These are phyloP conservation scores for Didymella exigua DNA, from an alignment of 2,329 filamentous ascomycete species.

Conservation along the genomic window DNA sequence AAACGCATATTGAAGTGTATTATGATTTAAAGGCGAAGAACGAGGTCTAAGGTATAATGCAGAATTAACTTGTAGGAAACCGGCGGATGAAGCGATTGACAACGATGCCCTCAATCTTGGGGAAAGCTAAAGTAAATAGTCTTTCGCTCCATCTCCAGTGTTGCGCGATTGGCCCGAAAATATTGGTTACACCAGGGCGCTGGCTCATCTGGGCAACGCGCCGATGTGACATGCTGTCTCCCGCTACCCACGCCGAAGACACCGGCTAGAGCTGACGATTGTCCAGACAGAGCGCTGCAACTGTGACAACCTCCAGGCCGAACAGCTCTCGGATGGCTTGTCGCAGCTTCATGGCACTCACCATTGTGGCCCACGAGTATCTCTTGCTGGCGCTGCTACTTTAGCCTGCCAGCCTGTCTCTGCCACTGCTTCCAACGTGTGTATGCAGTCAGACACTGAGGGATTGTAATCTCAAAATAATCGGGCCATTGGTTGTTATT, in stretches of 20 bases:
- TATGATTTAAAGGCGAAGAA: neutral
- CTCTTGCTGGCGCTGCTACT: neutral
- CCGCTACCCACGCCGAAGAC: slow-evolving; percentile 6
- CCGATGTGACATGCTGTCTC: slow-evolving; percentile 2
- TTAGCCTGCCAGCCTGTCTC: neutral
- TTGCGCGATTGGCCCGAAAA: slow-evolving; percentile 3
- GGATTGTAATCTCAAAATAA: neutral
- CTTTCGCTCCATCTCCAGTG: neutral
- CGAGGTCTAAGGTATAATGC: neutral
- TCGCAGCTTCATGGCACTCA: neutral
- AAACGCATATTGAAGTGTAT: slow-evolving; percentile 31
- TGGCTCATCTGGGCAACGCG: neutral
- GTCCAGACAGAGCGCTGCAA: neutral
- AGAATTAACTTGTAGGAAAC: neutral
- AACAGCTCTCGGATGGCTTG: neutral
- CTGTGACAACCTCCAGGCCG: neutral
- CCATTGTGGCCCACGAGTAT: neutral
- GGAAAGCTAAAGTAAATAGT: slow-evolving; percentile 13
- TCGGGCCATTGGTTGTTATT: slow-evolving; percentile 7
- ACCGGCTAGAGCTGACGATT: neutral
- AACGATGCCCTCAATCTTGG: neutral
- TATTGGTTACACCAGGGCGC: slow-evolving; percentile 8
- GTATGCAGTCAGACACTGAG: slow-evolving; percentile 1
- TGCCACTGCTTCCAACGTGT: neutral
- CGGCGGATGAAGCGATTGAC: neutral